Conservation (phyloP, 768 basidiomycete species). For the Suillus bovinus region DNA sequence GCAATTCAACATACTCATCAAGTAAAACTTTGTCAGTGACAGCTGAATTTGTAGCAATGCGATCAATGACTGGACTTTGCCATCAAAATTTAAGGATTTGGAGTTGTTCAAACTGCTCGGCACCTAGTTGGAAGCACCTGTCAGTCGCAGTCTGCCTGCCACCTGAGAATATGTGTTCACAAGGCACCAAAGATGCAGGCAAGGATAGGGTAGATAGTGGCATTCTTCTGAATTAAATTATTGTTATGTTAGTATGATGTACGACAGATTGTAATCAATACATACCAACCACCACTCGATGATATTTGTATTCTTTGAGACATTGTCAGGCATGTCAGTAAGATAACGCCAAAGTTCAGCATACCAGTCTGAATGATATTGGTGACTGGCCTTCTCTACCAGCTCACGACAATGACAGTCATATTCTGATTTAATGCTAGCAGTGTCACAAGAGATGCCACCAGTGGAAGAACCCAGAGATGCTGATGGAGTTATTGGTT, state of each 20-base stretch:
- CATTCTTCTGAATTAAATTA: background rate
- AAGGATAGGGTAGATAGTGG: slow-evolving; percentile 3
- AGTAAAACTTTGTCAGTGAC: slow-evolving; percentile 11
- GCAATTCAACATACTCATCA: slow-evolving; percentile 4
- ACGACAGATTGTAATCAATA: background rate
- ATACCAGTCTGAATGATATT: background rate
- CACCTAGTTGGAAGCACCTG: slow-evolving; percentile 3
- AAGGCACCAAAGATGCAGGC: slow-evolving; percentile 15
- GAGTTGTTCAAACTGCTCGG: slow-evolving; percentile 14
- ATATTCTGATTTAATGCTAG: background rate
- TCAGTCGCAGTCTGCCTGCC: slow-evolving; percentile 7
- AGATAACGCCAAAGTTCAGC: slow-evolving; percentile 17
- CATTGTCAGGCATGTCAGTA: slow-evolving; percentile 10
- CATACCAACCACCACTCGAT: slow-evolving; percentile 19
- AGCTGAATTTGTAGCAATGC: slow-evolving; percentile 2
- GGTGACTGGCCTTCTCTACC: background rate
- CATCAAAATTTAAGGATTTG: slow-evolving; percentile 15
- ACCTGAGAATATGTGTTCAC: slow-evolving; percentile 17
- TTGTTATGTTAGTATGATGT: background rate
- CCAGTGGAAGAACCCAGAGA: background rate
- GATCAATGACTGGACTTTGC: slow-evolving; percentile 7
- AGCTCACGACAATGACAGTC: background rate
- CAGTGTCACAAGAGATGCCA: background rate
- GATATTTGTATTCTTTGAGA: slow-evolving; percentile 16
- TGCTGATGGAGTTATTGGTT: background rate